Base-by-base conservation (phyloP, 495 filamentous ascomycete genomes). In the Annulohypoxylon maeteangense region DNA sequence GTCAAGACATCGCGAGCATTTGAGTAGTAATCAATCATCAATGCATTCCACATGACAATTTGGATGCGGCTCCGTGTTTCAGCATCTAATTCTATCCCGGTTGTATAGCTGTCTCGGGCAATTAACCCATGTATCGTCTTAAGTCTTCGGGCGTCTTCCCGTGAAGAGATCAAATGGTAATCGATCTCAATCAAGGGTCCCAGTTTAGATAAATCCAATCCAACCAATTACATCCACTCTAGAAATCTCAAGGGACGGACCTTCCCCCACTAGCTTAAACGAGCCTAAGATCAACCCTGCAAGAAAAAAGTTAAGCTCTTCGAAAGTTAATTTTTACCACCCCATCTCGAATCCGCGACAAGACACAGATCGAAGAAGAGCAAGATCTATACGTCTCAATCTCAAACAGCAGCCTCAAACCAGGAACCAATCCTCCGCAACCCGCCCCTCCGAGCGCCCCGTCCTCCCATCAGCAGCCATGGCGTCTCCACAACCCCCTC, bases 261-360 rank as follows among this genome's bases (percentile, higher is more conserved):
- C 23, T 65, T 57, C 62, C 64, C 38, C 54, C 63, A 51, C 53
- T 59, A 51, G 56, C 16, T 55, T n/a, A 25, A 50, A 18, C 54
- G 34, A 18, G 18, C 29, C 32, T 8, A 29, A 51, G 23, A 51
- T 51, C 47, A 51, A 5, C 38, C 18, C 57, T 32, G 50, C 34
- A 61, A 20, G 63, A 69, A 70, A 72, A 68, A 60, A 62, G 42
- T 48, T n/a, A 6, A 51, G 66, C 45, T 27, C 11, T 40, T 29
- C 3, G 38, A 65, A 64, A 61, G 36, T 32, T 14, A 40, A 34
- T 40, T 67, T 56, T 44, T 25, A 29, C 47, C 6, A 27, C 25
- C 18, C 51, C 22, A 34, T 48, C 51, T 25, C 29, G 8, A 29
- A 1, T 32, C 16, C 50, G 25, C n/a, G 25, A 38, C 5, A 44